These are phyloP conservation scores for Mycena epipterygia DNA, from an alignment of 768 basidiomycete genomes.

Conservation along the genomic window DNA sequence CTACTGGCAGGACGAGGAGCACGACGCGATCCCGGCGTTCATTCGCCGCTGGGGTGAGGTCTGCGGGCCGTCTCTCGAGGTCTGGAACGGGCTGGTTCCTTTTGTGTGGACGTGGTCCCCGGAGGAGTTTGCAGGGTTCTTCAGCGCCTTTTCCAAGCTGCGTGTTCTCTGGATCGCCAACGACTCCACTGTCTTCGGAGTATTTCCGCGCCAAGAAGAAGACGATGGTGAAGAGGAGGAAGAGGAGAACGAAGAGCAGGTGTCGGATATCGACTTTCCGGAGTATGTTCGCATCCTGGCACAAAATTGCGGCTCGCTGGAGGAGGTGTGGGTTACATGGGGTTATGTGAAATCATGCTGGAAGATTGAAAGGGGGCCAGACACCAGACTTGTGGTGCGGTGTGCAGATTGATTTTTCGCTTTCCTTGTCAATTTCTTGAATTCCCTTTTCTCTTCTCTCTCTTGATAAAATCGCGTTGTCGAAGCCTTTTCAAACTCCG, in stretches of 20 bases:
- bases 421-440: too few relatives aligned
- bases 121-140: conserved; percentile 5
- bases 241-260: background rate
- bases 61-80: conserved; percentile 14
- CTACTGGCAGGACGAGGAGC: background rate
- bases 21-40: background rate
- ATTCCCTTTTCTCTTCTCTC: too few relatives aligned
- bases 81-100: conserved; percentile 9
- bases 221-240: background rate
- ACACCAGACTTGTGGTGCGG: background rate
- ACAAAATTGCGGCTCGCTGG: background rate
- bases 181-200: conserved; percentile 1
- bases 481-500: too few relatives aligned
- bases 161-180: background rate
- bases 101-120: conserved; percentile 5
- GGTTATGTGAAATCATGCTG: background rate
- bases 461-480: too few relatives aligned
- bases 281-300: background rate
- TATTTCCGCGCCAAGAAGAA: background rate
- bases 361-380: background rate
- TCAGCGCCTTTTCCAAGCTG: background rate
- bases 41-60: conserved; percentile 1
- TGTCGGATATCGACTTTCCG: background rate
- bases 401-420: background rate
- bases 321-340: conserved; percentile 3